These are phyloP conservation scores for Metschnikowia lachancei DNA, from an alignment of 805 yeast genomes.

Conservation along the genomic window DNA sequence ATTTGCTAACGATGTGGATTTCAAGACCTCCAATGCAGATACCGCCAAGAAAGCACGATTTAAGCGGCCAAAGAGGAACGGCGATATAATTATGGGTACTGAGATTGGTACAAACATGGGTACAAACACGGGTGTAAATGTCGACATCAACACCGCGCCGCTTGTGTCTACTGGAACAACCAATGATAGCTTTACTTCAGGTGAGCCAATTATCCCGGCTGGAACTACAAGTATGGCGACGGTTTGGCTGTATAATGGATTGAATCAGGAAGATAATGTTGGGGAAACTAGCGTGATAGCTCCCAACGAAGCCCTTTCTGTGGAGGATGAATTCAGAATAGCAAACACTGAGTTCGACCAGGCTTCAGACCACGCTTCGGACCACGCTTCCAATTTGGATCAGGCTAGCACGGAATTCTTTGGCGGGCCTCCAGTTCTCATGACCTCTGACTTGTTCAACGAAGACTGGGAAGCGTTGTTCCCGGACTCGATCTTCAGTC, in stretches of 20 bases:
- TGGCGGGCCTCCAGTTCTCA: constrained; percentile 53
- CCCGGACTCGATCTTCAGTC: constrained; percentile 43
- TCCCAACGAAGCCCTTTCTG: not conserved
- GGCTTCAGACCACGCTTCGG: too few relatives aligned
- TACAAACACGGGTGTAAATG: not conserved
- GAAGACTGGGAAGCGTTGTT: constrained; percentile 51
- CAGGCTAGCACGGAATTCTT: constrained; percentile 38
- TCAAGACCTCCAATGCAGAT: not conserved
- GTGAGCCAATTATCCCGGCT: not conserved
- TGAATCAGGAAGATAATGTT: not conserved
- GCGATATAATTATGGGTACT: too few relatives aligned
- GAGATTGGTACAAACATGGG: too few relatives aligned
- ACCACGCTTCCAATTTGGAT: constrained; percentile 11
- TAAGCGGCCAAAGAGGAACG: constrained; percentile 5
- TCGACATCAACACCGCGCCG: not conserved
- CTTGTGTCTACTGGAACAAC: not conserved
- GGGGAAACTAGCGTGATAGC: not conserved
- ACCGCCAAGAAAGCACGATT: constrained; percentile 2
- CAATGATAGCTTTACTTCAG: not conserved
- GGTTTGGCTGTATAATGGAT: constrained; percentile 1
- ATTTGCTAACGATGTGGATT: constrained; percentile 17
- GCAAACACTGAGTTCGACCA: constrained; percentile 6
- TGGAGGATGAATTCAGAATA: constrained; percentile 6
- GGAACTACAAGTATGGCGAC: not conserved
- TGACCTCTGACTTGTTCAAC: constrained; percentile 48